These are phyloP conservation scores for Phaeotremella skinneri DNA, from an alignment of 768 basidiomycete species.

Conservation along the genomic window DNA sequence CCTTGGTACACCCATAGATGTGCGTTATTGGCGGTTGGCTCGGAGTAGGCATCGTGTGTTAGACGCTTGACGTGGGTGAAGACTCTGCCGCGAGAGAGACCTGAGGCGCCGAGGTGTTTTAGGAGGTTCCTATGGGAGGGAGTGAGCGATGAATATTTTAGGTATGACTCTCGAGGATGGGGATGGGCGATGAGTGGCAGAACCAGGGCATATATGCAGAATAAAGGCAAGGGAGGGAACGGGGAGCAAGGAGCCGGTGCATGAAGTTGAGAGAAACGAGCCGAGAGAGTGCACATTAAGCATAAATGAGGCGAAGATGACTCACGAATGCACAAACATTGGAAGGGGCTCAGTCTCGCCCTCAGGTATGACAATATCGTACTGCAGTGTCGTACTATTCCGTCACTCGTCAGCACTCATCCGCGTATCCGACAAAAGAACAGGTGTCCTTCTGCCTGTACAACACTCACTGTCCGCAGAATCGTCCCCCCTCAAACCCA, in stretches of 20 bases:
- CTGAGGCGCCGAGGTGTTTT: conserved; percentile 47
- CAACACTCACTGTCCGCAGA: conserved; percentile 52
- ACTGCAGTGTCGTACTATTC: conserved; percentile 48
- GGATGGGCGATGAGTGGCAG: conserved; percentile 4
- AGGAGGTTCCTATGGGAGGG: conserved; percentile 50
- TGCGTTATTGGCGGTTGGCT: conserved; percentile 40
- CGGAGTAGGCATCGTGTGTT: conserved; percentile 23
- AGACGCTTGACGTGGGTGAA: conserved; percentile 48
- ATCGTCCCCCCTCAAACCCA: conserved; percentile 35
- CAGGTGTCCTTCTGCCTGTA: background rate
- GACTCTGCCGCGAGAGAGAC: conserved; percentile 25
- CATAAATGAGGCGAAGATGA: too few relatives aligned
- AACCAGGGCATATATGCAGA: background rate
- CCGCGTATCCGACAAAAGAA: background rate
- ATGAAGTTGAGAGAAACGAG: too few relatives aligned
- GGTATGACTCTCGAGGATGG: background rate
- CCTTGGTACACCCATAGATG: conserved; percentile 42
- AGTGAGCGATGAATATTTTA: conserved; percentile 2
- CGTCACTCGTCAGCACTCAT: conserved; percentile 9
- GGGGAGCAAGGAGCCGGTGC: background rate
- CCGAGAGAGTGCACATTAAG: too few relatives aligned
- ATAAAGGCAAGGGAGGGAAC: background rate
- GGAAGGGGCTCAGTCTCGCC: conserved; percentile 26
- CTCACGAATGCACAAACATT: conserved; percentile 47
- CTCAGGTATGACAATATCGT: conserved; percentile 39